Conservation (phyloP, 208 protist species). For the Trypanosoma scelopori region DNA sequence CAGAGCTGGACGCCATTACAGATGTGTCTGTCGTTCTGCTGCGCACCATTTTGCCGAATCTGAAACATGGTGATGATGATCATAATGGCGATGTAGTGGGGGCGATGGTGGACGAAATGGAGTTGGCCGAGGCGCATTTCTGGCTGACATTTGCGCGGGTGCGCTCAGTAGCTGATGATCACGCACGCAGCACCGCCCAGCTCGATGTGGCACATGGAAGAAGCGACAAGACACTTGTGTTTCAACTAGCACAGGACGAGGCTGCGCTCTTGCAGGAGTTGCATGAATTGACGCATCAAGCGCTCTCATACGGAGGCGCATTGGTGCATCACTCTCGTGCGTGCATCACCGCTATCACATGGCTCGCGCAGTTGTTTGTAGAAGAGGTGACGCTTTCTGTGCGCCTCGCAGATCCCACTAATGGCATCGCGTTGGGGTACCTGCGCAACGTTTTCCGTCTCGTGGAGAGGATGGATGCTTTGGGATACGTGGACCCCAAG, state of each 20-base stretch:
- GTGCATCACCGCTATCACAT: constrained; percentile 52
- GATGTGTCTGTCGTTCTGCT: constrained; percentile 68
- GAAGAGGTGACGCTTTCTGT: constrained; percentile 61
- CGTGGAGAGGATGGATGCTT: constrained; percentile 52
- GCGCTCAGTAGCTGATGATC: constrained; percentile 38
- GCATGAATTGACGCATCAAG: constrained; percentile 29
- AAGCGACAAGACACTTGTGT: constrained; percentile 48
- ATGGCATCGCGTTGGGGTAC: not conserved
- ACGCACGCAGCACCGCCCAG: constrained; percentile 44
- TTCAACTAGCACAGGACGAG: constrained; percentile 68
- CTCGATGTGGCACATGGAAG: constrained; percentile 36
- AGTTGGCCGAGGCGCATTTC: constrained; percentile 56
- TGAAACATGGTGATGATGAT: constrained; percentile 1
- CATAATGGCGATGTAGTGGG: too few relatives aligned
- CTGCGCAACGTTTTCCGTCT: constrained; percentile 62
- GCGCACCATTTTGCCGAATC: constrained; percentile 45
- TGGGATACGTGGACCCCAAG: constrained; percentile 52
- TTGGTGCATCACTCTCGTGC: constrained; percentile 45
- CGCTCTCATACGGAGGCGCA: constrained; percentile 46
- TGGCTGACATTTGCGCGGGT: constrained; percentile 53
- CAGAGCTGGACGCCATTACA: constrained; percentile 61
- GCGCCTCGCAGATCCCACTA: constrained; percentile 27
- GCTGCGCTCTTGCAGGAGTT: constrained; percentile 41
- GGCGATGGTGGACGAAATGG: constrained; percentile 8
- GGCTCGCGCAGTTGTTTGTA: constrained; percentile 44